Evolutionary conservation across 1,284 basidiomycete genomes (phyloP), one percentile per base, ranked within the genome.

Genomic region (Boletellus deceptivus): DNA sequence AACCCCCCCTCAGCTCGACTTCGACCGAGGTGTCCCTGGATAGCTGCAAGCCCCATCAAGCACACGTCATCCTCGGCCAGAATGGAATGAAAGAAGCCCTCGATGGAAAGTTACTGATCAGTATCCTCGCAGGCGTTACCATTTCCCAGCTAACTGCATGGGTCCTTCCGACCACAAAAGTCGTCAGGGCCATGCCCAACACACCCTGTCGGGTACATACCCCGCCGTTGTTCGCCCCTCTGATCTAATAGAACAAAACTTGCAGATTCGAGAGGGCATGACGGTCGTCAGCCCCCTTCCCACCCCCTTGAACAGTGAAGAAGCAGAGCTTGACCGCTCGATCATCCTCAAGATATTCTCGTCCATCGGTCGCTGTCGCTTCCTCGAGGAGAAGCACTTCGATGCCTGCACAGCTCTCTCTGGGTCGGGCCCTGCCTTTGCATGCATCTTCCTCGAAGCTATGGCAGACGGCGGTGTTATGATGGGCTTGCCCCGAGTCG

Each of bases 381-480:
- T 96, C 78, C 79, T 98, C 38, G 94, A 97, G 49, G 94, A 98
- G 70, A 96, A 95, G 70, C 89, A 98, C 72, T 99, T 99, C 65
- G 96, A 99, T 72, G 96, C 95, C 3, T 97, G 93, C 66, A 99
- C 97, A 0, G 97, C 97, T 9, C 78, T 99, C 4, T 94, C 92
- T 16, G 97, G 95, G 2, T 93, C 92, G 9, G 97, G 97, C 0
- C 97, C 97, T 29, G 97, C 97, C 0, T 99, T 99, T 70, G 93
- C 93, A 2, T 94, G 93, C 59, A 86, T 99, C 43, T 95, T 99
- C 62, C 78, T 99, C 54, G 97, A 99, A 71, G 96, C 97, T 1
- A 98, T 99, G 94, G 89, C 93, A 2, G 97, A 99, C 70, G 97
- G 97, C 31, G 97, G 93, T 29, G 97, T 99, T 39, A 99, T 99